These are phyloP conservation scores for Dactylellina sp. DNA, from an alignment of 2,329 filamentous ascomycete genomes.

Conservation along the genomic window DNA sequence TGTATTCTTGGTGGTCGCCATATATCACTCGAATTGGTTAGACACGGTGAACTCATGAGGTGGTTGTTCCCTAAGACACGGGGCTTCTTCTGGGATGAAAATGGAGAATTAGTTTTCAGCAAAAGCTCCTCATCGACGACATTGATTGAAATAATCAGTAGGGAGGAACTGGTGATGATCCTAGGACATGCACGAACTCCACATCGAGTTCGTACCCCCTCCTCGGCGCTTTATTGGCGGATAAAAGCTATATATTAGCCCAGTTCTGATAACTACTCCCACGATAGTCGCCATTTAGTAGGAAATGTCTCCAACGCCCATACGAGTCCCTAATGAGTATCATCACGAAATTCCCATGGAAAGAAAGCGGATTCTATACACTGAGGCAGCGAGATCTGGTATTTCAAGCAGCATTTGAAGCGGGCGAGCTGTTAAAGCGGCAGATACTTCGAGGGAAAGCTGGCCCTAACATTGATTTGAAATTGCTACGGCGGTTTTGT, in stretches of 20 bases:
- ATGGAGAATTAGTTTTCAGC: constrained; percentile 57
- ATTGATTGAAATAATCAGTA: constrained; percentile 69
- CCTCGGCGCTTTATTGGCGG: too few relatives aligned
- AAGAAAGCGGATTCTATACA: constrained; percentile 70
- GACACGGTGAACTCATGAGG: constrained; percentile 71
- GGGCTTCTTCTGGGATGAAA: constrained; percentile 70
- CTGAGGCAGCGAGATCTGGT: constrained; percentile 70
- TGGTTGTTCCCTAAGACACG: constrained; percentile 72
- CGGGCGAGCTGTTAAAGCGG: constrained; percentile 67
- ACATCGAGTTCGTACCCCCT: constrained; percentile 69
- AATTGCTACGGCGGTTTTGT: constrained; percentile 70
- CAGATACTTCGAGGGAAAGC: constrained; percentile 65
- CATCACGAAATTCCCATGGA: constrained; percentile 74
- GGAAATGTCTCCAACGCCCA: constrained; percentile 73
- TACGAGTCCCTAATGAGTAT: constrained; percentile 76
- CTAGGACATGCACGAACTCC: constrained; percentile 74
- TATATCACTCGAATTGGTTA: constrained; percentile 71
- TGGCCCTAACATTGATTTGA: constrained; percentile 67
- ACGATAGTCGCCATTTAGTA: constrained; percentile 71
- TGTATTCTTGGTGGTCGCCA: constrained; percentile 71
- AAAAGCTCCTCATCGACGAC: constrained; percentile 62
- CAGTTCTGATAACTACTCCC: background rate
- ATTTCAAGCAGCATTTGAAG: constrained; percentile 67
- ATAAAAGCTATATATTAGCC: background rate
- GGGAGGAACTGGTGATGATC: constrained; percentile 74